A percentile compares a stretch with the other conserved stretches of the same genome.
Conservation (phyloP, 2,329 filamentous ascomycete genomes). For the Botrytis fragariae region DNA sequence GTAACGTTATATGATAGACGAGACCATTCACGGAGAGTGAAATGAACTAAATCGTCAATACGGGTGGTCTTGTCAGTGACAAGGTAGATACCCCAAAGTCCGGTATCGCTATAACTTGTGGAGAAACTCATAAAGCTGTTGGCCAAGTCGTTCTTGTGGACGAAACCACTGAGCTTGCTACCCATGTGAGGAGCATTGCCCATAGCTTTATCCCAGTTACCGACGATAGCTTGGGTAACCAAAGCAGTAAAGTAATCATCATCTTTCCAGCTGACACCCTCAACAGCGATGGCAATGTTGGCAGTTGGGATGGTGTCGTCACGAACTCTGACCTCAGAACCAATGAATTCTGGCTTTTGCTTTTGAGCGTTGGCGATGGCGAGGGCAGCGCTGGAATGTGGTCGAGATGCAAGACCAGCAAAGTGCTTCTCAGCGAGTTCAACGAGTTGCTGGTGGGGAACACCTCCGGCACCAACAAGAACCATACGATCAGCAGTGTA, state of each 20-base stretch:
- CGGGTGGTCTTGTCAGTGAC: conserved; percentile 84
- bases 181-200: conserved; percentile 96
- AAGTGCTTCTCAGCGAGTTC: conserved; percentile 98
- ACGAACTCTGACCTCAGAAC: conserved; percentile 91
- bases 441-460: conserved; percentile 92
- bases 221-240: conserved; percentile 96
- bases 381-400: conserved; percentile 69
- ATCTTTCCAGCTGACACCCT: conserved; percentile 99
- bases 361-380: conserved; percentile 69
- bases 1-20: conserved; percentile 86
- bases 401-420: conserved; percentile 70
- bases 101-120: conserved; percentile 98
- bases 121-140: conserved; percentile 99
- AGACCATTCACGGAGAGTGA: conserved; percentile 97
- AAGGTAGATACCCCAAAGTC: conserved; percentile 99
- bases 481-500: conserved; percentile 99
- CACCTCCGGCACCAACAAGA: conserved; percentile 88
- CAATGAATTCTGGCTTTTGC: conserved; percentile 90
- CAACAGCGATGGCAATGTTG: conserved; percentile 96
- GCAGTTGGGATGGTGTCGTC: conserved; percentile 95
- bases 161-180: conserved; percentile 93
- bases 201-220: conserved; percentile 99
- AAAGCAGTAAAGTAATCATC: conserved; percentile 98
- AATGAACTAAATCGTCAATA: conserved; percentile 96
- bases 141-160: conserved; percentile 91